Base-by-base conservation (phyloP, 805 yeast species). In the Yamadazyma paraphyllophila region DNA sequence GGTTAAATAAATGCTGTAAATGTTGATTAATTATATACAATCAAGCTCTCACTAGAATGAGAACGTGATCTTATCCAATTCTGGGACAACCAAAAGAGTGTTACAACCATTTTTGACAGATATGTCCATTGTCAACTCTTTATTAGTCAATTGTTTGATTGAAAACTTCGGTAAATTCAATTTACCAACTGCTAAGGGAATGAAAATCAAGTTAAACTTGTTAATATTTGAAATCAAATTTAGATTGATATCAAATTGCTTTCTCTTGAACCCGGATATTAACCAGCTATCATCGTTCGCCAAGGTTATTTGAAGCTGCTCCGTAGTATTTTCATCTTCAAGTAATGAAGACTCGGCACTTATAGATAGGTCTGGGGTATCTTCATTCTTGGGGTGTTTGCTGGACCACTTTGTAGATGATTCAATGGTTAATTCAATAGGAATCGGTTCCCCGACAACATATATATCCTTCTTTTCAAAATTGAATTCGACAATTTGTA, bases 111-210 rank as follows among this genome's bases (percentile, higher is more conserved):
- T 88, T 45, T 75, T 75, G 53, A 81, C 76, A 46, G 84, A 87
- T 3, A 83, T 62, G 47, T 87, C 89, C 71, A 80, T 74, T 2
- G 60, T 47, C 13, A 67, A 2, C 81, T 74, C 52, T 82, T 87
- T 71, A 76, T 75, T 33, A 48, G 61, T 27, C n/a, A 53, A 41
- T 30, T 60, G 53, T 51, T 61, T 63, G 7, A 73, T 56, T 12
- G 73, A 76, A 3, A 88, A 68, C 44, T 69, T 76, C 0, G 97
- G 97, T 30, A 87, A 67, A 1, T 72, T 63, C 8, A 91, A 59
- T 47, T 83, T 82, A 0, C 98, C 97, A 16, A 83, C 80, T 49
- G 79, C 83, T 43, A 89, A 61, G 1, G 98, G 97, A 12, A 88
- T 74, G 49, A 91, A 62, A 2, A 76, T 66, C 13, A 90, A 47